Evolutionary conservation across 116 monocot species (phyloP), one percentile per base, ranked within the genome.

Genomic region (Trichopus zeylanicus): DNA sequence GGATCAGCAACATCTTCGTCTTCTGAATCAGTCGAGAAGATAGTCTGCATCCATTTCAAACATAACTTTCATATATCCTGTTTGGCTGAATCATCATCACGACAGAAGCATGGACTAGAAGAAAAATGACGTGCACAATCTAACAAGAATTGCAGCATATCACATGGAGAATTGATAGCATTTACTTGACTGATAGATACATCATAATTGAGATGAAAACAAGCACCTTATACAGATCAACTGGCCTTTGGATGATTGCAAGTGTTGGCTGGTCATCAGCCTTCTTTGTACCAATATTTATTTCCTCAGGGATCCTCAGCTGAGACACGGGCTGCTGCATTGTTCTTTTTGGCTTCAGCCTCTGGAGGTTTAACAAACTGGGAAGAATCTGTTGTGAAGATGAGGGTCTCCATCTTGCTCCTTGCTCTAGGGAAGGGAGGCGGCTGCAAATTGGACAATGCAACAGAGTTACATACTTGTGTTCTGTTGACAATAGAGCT

Each of bases 171-270:
- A n/a, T n/a, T n/a, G n/a, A n/a, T n/a, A n/a, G n/a, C n/a, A n/a
- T n/a, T n/a, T n/a, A n/a, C n/a, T n/a, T n/a, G n/a, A n/a, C n/a
- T n/a, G 12, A n/a, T n/a, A 42, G 42, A 2, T 42, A 8, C 7
- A 52, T 11, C 25, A 31, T n/a, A 18, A 46, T 13, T 26, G 11
- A 22, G 18, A 3, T 20, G 13, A 27, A 46, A 3, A 46, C 20
- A 66, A 71, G 59, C 49, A 90, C 90, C 90, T 93, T 93, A 57
- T 93, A 93, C 1, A 95, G 65, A 77, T 95, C 95, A 57, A 95
- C 83, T 18, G 86, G 95, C 61, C 75, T 86, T 61, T 86, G 72
- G 46, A 86, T 63, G 59, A 20, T 67, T 61, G 66, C 69, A 51
- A 63, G 39, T 56, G 68, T 65, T 15, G 13, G 35, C 53, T 66